Conservation (phyloP, 1,139 yeast genomes). For the Sugiyamaella xylanicola region DNA sequence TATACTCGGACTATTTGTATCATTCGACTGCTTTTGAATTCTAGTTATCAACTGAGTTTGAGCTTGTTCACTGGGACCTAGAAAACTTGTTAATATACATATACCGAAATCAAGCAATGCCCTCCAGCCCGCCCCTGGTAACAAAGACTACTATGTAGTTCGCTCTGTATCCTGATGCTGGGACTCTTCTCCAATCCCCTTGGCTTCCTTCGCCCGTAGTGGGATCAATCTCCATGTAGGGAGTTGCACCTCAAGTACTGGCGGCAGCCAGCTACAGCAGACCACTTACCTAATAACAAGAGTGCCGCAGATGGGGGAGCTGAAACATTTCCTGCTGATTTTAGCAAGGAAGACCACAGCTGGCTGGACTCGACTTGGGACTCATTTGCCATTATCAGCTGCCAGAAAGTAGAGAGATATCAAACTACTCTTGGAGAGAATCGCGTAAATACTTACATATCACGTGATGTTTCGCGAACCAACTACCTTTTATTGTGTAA, state of each 20-base stretch:
- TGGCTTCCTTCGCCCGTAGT: too few species aligned
- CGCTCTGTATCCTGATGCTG: too few species aligned
- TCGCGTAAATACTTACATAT: neutral
- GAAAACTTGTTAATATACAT: constrained; percentile 8
- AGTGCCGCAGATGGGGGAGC: constrained; percentile 18
- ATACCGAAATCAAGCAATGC: too few species aligned
- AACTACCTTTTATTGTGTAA: too few species aligned
- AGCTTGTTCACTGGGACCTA: constrained; percentile 27
- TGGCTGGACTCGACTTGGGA: constrained; percentile 9
- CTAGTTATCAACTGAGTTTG: constrained; percentile 27
- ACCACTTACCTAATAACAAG: constrained; percentile 21
- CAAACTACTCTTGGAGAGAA: too few species aligned
- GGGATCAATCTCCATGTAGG: too few species aligned
- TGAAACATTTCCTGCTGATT: constrained; percentile 20
- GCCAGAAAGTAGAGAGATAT: neutral
- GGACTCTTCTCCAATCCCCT: too few species aligned
- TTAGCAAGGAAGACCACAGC: constrained; percentile 24
- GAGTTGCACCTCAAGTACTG: too few species aligned
- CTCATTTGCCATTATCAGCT: constrained; percentile 4
- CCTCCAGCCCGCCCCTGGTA: too few species aligned
- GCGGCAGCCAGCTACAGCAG: too few species aligned
- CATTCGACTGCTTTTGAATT: constrained; percentile 12
- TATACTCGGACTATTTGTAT: constrained; percentile 27
- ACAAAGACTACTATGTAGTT: too few species aligned
- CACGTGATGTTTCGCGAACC: too few species aligned